A percentile compares a stretch with the other conserved stretches of the same genome.
Evolutionary conservation across 179 eudicot genomes (phyloP).

Genomic region (Beta macrorhiza): DNA sequence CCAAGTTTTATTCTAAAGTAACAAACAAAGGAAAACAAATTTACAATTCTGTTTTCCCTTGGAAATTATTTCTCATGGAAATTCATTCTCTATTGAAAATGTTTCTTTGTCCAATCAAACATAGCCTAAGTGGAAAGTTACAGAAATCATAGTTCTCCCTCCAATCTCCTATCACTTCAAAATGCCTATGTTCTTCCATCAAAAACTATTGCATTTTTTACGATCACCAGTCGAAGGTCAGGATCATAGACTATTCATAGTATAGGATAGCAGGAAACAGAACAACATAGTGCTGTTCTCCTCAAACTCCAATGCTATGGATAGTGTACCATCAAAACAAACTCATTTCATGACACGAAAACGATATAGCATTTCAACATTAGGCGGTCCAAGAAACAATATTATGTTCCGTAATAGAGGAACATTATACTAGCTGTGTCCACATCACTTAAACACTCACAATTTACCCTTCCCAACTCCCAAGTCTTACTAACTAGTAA

Average conservation of each 20-base stretch:
- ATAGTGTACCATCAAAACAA: not conserved
- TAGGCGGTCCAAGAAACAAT: too few species aligned
- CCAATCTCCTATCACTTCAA: not conserved
- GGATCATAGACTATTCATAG: not conserved
- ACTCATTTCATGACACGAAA: not conserved
- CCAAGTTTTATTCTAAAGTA: too few species aligned
- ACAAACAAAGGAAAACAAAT: too few species aligned
- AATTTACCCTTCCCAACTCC: not conserved
- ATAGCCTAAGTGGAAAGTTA: not conserved
- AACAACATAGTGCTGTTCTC: not conserved
- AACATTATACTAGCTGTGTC: not conserved
- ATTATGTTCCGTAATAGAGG: not conserved
- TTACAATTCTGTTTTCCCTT: too few species aligned
- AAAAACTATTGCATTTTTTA: not conserved
- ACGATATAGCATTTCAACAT: too few species aligned
- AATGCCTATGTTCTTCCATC: not conserved
- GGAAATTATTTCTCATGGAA: too few species aligned
- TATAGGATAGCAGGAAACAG: not conserved
- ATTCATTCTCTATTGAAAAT: too few species aligned
- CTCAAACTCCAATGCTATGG: not conserved
- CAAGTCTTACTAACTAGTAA: too few species aligned
- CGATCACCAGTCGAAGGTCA: not conserved
- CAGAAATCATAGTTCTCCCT: not conserved
- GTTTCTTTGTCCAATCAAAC: too few species aligned
- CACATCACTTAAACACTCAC: not conserved